A percentile compares a stretch with the other conserved stretches of the same genome.
These are phyloP conservation scores for Termitomyces sp. DNA, from an alignment of 768 basidiomycete genomes.

Conservation along the genomic window DNA sequence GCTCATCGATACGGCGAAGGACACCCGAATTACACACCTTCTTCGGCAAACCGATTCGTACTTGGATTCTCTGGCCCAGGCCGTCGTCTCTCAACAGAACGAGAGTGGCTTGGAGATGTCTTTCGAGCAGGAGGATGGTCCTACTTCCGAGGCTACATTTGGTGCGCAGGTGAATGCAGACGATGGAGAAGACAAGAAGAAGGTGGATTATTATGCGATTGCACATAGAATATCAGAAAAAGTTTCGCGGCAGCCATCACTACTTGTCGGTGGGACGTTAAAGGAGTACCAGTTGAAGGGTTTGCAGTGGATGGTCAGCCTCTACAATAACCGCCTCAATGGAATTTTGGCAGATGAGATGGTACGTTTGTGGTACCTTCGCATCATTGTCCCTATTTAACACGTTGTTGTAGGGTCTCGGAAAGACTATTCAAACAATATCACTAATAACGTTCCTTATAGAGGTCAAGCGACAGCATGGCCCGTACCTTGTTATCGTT, in stretches of 20 bases:
- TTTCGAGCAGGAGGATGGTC: conserved; percentile 68
- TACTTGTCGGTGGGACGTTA: conserved; percentile 84
- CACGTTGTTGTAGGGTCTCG: conserved; percentile 67
- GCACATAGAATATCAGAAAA: conserved; percentile 92
- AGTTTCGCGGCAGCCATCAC: conserved; percentile 65
- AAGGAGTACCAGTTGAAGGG: conserved; percentile 97
- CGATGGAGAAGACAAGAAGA: conserved; percentile 59
- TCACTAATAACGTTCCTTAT: conserved; percentile 95
- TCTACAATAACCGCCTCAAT: conserved; percentile 95
- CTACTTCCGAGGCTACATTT: conserved; percentile 85
- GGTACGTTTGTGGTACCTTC: conserved; percentile 41
- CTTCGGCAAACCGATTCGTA: conserved; percentile 92
- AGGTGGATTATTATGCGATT: conserved; percentile 94
- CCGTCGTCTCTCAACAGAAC: conserved; percentile 89
- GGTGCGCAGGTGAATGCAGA: conserved; percentile 77
- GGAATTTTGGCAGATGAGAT: conserved; percentile 96
- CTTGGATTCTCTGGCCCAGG: conserved; percentile 92
- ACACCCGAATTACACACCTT: conserved; percentile 96
- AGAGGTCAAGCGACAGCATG: conserved; percentile 85
- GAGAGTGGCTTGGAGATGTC: conserved; percentile 51
- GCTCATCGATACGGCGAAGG: conserved; percentile 98
- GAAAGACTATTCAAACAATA: conserved; percentile 93
- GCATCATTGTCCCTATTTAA: conserved; percentile 7
- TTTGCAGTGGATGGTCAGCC: conserved; percentile 96
- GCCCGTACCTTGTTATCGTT: conserved; percentile 94